Conservation (phyloP, 176 grass and related monocot genomes). For the Eremochloa ophiuroides region DNA sequence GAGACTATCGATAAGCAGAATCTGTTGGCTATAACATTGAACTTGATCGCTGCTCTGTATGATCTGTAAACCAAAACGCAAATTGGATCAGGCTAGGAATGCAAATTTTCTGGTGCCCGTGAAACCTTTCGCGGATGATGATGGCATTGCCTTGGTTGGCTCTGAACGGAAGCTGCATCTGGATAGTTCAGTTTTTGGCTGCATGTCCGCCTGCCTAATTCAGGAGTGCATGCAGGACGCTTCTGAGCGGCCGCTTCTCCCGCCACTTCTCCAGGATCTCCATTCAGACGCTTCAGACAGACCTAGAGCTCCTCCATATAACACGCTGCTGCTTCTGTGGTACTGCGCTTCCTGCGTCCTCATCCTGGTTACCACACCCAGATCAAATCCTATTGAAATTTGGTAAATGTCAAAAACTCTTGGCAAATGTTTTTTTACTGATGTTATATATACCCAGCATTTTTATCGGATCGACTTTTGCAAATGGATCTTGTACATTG, state of each 20-base stretch:
- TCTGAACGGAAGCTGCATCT: not conserved
- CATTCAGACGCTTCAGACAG: not conserved
- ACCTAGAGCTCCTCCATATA: constrained; percentile 4
- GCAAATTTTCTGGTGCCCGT: not conserved
- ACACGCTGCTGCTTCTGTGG: not conserved
- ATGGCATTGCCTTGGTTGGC: not conserved
- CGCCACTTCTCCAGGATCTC: constrained; percentile 35
- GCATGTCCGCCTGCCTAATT: constrained; percentile 21
- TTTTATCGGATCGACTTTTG: not conserved
- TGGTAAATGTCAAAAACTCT: not conserved
- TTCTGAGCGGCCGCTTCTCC: constrained; percentile 19
- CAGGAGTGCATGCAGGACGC: not conserved
- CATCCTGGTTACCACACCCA: not conserved
- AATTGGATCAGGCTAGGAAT: not conserved
- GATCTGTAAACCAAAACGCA: not conserved
- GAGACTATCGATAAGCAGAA: not conserved
- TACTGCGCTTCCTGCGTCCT: not conserved
- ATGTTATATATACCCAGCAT: not conserved
- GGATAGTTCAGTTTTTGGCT: not conserved
- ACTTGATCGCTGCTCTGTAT: not conserved
- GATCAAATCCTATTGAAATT: not conserved
- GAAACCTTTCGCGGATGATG: not conserved
- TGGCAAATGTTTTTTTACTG: not conserved
- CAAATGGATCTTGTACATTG: not conserved
- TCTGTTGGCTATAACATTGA: not conserved